A percentile compares a stretch with the other conserved stretches of the same genome.
Evolutionary conservation across 1,284 basidiomycete genomes (phyloP).

Genomic region (Trichosporon coremiiforme): DNA sequence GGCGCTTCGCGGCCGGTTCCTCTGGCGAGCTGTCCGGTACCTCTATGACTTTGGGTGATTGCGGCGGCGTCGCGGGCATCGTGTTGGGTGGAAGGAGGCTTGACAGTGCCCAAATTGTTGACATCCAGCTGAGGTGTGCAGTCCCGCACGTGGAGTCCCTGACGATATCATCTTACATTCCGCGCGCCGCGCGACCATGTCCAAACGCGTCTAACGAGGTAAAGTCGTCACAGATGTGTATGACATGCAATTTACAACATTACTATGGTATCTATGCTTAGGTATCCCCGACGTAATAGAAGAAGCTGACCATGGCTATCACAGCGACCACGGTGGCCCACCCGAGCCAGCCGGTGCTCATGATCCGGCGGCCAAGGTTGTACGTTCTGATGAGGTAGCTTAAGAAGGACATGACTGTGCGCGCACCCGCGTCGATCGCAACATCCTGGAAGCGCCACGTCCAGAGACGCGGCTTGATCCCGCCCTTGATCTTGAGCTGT

Average conservation of each 20-base stretch:
- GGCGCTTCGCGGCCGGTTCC: slow-evolving; percentile 1
- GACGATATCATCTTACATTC: slow-evolving; percentile 18
- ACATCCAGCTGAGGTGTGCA: slow-evolving; percentile 10
- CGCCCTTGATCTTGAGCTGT: slow-evolving; percentile 27
- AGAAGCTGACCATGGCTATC: slow-evolving; percentile 22
- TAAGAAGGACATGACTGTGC: slow-evolving; percentile 21
- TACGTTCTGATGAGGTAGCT: slow-evolving; percentile 19
- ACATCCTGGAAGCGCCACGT: slow-evolving; percentile 22
- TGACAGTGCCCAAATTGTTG: neutral
- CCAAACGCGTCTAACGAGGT: neutral
- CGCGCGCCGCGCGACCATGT: neutral
- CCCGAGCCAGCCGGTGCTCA: slow-evolving; percentile 22
- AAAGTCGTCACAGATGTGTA: neutral
- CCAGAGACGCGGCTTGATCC: slow-evolving; percentile 25
- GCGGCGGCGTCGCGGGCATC: slow-evolving; percentile 8
- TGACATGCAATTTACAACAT: slow-evolving; percentile 15
- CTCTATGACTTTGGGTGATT: neutral
- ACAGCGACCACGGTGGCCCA: slow-evolving; percentile 22
- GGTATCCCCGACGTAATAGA: slow-evolving; percentile 24
- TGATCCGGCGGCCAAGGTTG: slow-evolving; percentile 11
- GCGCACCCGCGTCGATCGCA: slow-evolving; percentile 23
- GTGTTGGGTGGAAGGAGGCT: neutral
- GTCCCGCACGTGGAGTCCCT: slow-evolving; percentile 12
- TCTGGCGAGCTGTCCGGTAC: slow-evolving; percentile 1
- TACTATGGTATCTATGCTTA: slow-evolving; percentile 4